phyloP scores from a whole-genome alignment of 768 basidiomycete species.

The Mycena pura region DNA sequence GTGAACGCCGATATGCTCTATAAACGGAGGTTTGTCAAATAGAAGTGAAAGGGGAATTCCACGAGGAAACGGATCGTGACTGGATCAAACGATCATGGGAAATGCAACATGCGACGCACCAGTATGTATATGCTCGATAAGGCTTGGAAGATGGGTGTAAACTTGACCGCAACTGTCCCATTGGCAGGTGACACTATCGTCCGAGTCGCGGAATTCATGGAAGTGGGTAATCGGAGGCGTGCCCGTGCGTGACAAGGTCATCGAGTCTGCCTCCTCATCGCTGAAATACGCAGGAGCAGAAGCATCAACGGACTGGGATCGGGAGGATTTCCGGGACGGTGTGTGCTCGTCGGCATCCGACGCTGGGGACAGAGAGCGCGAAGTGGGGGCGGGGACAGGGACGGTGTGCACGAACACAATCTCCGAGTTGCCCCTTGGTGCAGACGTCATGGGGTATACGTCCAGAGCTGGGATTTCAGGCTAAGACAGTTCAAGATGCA shows the following conservation, averaged over 20 bases:
- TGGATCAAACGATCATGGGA: not conserved
- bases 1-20: constrained; percentile 84
- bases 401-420: constrained; percentile 25
- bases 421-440: not conserved
- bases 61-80: too few relatives aligned
- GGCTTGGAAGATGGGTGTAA: constrained; percentile 74
- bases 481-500: not conserved
- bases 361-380: constrained; percentile 5
- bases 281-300: not conserved
- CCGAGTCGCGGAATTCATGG: constrained; percentile 34
- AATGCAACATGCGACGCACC: constrained; percentile 60
- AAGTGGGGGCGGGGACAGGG: constrained; percentile 6
- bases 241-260: constrained; percentile 2
- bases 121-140: constrained; percentile 85
- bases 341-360: too few relatives aligned
- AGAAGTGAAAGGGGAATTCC: not conserved
- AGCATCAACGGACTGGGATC: not conserved
- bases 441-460: not conserved
- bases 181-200: constrained; percentile 75
- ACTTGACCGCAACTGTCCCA: constrained; percentile 84
- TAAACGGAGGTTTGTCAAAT: constrained; percentile 12
- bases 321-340: constrained; percentile 12
- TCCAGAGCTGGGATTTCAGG: not conserved
- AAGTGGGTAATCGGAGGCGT: constrained; percentile 19
- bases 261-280: constrained; percentile 17